Conservation (phyloP, 2,329 filamentous ascomycete genomes). For the Botrytis sinoallii region DNA sequence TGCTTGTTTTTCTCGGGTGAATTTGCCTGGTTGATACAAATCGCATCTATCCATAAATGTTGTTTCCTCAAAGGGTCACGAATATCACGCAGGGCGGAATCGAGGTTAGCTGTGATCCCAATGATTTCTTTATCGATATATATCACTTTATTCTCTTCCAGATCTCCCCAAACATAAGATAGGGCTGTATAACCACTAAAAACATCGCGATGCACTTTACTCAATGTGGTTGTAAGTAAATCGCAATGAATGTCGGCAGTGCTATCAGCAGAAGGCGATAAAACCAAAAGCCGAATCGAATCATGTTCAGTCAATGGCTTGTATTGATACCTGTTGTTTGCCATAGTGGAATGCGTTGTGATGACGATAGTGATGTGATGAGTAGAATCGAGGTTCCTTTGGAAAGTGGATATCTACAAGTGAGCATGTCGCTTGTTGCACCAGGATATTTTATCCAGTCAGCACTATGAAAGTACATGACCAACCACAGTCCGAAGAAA, state of each 20-base stretch:
- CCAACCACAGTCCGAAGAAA: background rate
- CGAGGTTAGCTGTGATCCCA: background rate
- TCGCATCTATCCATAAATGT: background rate
- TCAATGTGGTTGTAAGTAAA: background rate
- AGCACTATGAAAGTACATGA: background rate
- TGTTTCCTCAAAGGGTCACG: background rate
- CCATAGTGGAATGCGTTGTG: background rate
- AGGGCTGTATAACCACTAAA: background rate
- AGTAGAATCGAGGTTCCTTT: background rate
- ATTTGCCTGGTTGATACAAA: background rate
- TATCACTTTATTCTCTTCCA: background rate
- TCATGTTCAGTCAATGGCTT: background rate
- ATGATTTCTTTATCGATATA: background rate
- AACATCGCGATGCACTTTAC: background rate
- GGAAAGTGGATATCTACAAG: background rate
- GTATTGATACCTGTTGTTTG: background rate
- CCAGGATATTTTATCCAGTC: background rate
- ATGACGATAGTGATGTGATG: background rate
- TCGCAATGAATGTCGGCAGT: background rate
- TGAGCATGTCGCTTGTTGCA: background rate
- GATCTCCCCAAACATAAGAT: background rate
- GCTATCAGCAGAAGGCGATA: background rate
- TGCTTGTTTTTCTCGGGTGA: background rate
- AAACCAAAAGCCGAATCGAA: background rate
- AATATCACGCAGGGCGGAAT: background rate